phyloP scores from a whole-genome alignment of 352 stramenopile species.

The Thraustotheca clavata region DNA sequence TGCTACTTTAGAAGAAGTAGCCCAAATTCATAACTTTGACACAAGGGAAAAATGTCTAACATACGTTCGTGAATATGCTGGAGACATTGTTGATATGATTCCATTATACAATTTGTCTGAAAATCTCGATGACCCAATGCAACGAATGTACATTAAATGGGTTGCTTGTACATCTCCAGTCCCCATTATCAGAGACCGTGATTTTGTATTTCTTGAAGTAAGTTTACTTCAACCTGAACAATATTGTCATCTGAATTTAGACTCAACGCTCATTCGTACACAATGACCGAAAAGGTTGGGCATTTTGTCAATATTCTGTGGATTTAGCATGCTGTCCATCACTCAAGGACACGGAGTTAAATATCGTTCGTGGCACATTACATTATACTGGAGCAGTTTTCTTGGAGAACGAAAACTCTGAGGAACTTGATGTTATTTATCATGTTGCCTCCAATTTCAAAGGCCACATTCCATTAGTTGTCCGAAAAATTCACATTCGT shows the following conservation, averaged over 20 bases:
- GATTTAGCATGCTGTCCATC: slow-evolving; percentile 4
- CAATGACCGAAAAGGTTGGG: slow-evolving; percentile 6
- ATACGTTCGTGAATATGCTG: slow-evolving; percentile 1
- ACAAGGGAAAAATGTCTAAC: slow-evolving; percentile 6
- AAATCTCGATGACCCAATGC: not conserved
- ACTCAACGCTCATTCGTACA: slow-evolving; percentile 4
- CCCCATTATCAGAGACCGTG: slow-evolving; percentile 8
- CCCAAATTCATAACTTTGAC: slow-evolving; percentile 6
- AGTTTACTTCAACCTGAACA: not conserved
- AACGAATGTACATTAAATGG: slow-evolving; percentile 16
- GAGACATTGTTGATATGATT: slow-evolving; percentile 7
- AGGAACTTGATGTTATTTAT: slow-evolving; percentile 9
- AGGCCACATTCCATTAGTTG: not conserved
- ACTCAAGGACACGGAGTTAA: not conserved
- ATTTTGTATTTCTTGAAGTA: slow-evolving; percentile 19
- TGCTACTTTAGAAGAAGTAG: slow-evolving; percentile 2
- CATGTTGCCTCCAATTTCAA: slow-evolving; percentile 12
- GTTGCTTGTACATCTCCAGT: not conserved
- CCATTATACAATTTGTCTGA: slow-evolving; percentile 11
- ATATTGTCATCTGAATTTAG: not conserved
- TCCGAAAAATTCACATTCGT: slow-evolving; percentile 4
- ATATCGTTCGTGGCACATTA: slow-evolving; percentile 10
- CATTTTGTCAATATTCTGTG: slow-evolving; percentile 17
- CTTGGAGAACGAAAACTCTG: slow-evolving; percentile 6
- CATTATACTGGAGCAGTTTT: slow-evolving; percentile 11